These are phyloP conservation scores for Xylaria curta DNA, from an alignment of 495 filamentous ascomycete genomes.

Conservation along the genomic window DNA sequence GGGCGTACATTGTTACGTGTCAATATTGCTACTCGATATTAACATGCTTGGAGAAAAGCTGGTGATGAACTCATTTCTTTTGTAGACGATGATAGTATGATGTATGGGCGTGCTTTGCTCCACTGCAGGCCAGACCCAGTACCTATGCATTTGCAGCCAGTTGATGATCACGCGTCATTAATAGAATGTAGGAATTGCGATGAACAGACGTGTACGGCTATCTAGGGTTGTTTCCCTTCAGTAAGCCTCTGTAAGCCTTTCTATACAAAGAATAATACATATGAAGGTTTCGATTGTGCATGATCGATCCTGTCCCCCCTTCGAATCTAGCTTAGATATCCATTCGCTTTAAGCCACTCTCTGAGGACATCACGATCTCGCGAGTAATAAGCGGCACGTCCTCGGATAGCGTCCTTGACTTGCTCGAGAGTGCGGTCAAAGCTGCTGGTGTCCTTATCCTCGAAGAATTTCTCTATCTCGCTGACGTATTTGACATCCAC, in stretches of 20 bases:
- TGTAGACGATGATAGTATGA: background rate
- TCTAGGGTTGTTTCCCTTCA: background rate
- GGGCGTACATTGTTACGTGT: background rate
- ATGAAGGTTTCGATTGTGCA: background rate
- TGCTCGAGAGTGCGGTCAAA: conserved; percentile 81
- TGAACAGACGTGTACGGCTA: background rate
- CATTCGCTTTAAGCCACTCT: conserved; percentile 73
- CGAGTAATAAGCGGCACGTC: conserved; percentile 76
- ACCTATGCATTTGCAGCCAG: background rate
- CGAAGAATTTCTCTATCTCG: conserved; percentile 86
- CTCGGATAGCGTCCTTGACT: conserved; percentile 78
- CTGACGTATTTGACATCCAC: conserved; percentile 68
- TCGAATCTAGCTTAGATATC: conserved; percentile 49
- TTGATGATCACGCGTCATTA: background rate
- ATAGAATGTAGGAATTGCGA: background rate
- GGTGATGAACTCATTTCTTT: background rate
- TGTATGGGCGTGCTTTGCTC: background rate
- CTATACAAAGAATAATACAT: conserved; percentile 5
- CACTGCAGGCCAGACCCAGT: background rate
- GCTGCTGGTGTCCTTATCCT: conserved; percentile 76
- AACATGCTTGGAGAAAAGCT: background rate
- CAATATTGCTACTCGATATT: background rate
- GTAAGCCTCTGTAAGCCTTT: background rate
- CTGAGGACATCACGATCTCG: conserved; percentile 70
- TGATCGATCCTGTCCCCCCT: background rate